Evolutionary conservation across 176 grass and related monocot genomes (phyloP).

Genomic region (Triticum turgidum): DNA sequence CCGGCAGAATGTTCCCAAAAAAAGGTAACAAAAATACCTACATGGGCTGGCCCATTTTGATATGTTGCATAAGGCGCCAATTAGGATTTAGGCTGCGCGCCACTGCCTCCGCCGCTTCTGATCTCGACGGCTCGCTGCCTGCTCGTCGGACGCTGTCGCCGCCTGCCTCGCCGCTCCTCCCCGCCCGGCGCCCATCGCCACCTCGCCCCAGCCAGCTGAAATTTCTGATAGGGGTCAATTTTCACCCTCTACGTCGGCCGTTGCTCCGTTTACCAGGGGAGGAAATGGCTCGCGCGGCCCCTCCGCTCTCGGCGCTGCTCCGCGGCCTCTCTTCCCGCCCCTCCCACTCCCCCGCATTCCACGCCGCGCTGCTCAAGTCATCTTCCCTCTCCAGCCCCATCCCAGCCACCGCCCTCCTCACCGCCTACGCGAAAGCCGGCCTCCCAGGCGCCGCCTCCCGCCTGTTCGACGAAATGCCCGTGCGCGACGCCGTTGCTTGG

Average conservation of each 20-base stretch:
- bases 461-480: constrained; percentile 67
- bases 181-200: not conserved
- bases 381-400: constrained; percentile 29
- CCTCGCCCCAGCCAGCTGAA: not conserved
- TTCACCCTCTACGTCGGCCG: not conserved
- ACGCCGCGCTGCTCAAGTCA: constrained; percentile 43
- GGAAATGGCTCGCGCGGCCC: not conserved
- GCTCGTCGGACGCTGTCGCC: not conserved
- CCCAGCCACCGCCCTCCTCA: constrained; percentile 58
- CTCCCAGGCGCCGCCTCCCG: constrained; percentile 31
- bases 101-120: not conserved
- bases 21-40: no score
- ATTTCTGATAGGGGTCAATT: not conserved
- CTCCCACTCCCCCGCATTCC: not conserved
- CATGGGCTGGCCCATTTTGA: no score
- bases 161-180: not conserved
- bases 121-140: not conserved
- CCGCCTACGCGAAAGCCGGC: constrained; percentile 29
- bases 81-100: no score
- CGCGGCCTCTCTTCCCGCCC: constrained; percentile 24
- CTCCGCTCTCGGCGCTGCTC: constrained; percentile 26
- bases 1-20: no score
- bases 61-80: no score
- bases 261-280: not conserved
- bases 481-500: constrained; percentile 52